A percentile compares a stretch with the other conserved stretches of the same genome.
phyloP scores from a whole-genome alignment of 495 filamentous ascomycete species.

The Podospora australis region DNA sequence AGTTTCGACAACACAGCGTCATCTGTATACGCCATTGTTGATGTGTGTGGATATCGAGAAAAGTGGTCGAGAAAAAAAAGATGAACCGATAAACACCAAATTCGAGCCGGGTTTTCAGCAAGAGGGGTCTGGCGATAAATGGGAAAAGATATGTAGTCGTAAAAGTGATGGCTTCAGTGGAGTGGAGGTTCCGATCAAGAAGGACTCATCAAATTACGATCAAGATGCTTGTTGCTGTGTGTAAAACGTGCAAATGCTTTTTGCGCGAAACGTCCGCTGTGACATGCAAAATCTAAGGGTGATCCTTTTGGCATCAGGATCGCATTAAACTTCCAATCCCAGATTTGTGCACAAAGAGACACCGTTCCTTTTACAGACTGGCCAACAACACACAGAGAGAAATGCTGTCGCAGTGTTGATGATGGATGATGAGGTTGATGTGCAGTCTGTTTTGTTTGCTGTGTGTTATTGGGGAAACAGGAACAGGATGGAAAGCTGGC shows the following conservation, averaged over 20 bases:
- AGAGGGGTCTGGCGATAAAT: background rate
- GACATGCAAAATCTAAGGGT: slow-evolving; percentile 13
- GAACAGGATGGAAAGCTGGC: slow-evolving; percentile 6
- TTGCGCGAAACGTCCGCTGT: too few relatives aligned
- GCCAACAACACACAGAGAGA: too few relatives aligned
- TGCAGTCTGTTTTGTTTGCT: slow-evolving; percentile 13
- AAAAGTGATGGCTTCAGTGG: background rate
- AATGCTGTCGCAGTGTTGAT: background rate
- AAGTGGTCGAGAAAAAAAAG: background rate
- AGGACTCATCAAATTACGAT: slow-evolving; percentile 10
- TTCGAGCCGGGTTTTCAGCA: background rate
- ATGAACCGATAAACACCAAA: too few relatives aligned
- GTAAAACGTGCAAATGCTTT: too few relatives aligned
- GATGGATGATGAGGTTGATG: slow-evolving; percentile 10
- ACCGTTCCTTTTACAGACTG: too few relatives aligned
- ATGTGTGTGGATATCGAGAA: background rate
- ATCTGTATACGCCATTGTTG: slow-evolving; percentile 81
- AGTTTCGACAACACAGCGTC: slow-evolving; percentile 92
- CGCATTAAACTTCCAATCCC: too few relatives aligned
- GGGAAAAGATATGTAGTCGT: background rate
- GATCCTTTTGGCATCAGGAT: background rate
- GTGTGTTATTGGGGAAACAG: slow-evolving; percentile 9
- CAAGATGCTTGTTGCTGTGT: too few relatives aligned
- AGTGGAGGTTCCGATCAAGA: slow-evolving; percentile 1
- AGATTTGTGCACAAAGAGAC: too few relatives aligned